Evolutionary conservation across 106 monocot species (phyloP), one percentile per base, ranked within the genome.

Genomic region (Phalaenopsis aphrodite): DNA sequence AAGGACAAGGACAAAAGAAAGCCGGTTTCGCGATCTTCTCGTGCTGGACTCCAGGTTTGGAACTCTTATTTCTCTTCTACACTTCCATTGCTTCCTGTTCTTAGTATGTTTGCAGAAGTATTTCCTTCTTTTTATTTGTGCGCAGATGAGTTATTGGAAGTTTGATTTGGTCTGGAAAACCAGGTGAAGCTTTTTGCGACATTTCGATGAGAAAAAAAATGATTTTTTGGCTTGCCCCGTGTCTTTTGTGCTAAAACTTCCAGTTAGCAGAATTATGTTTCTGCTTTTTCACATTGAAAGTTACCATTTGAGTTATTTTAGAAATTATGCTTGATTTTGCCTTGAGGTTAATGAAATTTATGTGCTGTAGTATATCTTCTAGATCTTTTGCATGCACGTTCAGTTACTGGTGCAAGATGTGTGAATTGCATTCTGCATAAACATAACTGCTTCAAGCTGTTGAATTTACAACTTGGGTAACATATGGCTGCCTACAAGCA

Each of bases 1-100:
- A 90, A 90, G 75, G 86, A 89, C 61, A 89, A 89, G 89, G 90
- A 87, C 76, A 89, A 87, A 82, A 90, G 84, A 78, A 81, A 77
- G 58, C 85, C 90, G 6, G 82, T 87, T 66, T 90, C 90, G 30
- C 85, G 90, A 57, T 90, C 87, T 55, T 87, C 87, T 19, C 87
- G 84, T 23, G 90, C 90, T n/a, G 90, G 87, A 8, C 90, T 90
- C 64, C 90, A 90, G 87, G 90, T 87, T 21, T 38, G 41, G 18
- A 10, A 19, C 3, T 19, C 19, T 38, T 23, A 6, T 66, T 48
- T 37, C 37, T 18, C 17, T 55, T 37, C 19, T 49, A 5, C 36
- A 75, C n/a, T 30, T 76, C 41, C 65, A 47, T 48, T 52, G 1
- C 17, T 1, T 52, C 52, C 10, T 52, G 14, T 52, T 12, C 52